Conservation (phyloP, 139 green algal species). For the Monoraphidium neglectum region DNA sequence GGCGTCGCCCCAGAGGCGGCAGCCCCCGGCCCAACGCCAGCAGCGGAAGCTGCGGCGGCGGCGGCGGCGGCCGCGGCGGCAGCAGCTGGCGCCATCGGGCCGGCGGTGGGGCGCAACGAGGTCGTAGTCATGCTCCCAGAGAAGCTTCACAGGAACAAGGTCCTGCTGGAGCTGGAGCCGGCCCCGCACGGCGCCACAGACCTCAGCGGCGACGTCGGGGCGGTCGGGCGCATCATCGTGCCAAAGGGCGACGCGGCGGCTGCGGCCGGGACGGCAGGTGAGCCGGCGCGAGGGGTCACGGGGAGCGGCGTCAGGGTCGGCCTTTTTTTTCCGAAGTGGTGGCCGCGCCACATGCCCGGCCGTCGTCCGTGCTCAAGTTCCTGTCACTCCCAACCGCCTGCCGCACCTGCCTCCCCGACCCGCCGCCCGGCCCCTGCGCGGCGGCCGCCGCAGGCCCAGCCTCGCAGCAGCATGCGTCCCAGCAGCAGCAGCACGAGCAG, state of each 20-base stretch:
- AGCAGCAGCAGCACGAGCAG: not conserved
- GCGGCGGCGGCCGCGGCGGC: not conserved
- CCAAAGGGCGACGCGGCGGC: not conserved
- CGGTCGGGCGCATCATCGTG: conserved; percentile 54
- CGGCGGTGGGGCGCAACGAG: conserved; percentile 2
- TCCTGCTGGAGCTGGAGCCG: conserved; percentile 50
- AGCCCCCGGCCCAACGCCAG: not conserved
- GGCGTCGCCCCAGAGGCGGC: not conserved
- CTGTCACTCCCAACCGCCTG: too few relatives aligned
- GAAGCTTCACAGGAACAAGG: conserved; percentile 29
- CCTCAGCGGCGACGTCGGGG: conserved; percentile 58
- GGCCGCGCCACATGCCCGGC: too few relatives aligned
- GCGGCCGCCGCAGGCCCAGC: not conserved
- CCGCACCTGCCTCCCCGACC: not conserved
- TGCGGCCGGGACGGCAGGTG: not conserved
- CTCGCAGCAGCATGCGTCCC: not conserved
- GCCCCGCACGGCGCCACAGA: conserved; percentile 37
- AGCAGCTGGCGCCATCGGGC: not conserved
- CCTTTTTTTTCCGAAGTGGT: too few relatives aligned
- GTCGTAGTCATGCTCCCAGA: conserved; percentile 34
- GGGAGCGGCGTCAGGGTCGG: too few relatives aligned
- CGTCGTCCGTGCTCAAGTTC: too few relatives aligned
- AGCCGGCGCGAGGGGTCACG: too few relatives aligned
- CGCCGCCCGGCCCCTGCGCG: not conserved
- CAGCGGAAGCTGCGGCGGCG: not conserved